Conservation (phyloP, 176 grass and related monocot genomes). For the Hsuehochloa calcarea region DNA sequence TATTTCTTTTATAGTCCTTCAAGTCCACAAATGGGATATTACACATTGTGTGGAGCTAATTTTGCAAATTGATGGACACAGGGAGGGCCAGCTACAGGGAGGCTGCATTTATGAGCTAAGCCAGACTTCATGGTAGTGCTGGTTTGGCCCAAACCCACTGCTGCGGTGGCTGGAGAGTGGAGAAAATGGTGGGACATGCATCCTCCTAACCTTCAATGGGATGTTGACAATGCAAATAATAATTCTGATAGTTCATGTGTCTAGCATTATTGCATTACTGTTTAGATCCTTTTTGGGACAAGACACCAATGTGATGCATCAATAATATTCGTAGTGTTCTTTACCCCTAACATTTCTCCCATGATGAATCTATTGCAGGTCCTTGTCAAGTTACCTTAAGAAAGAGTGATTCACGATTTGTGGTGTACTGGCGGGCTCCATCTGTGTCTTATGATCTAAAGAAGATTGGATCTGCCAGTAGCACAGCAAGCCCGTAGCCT, state of each 20-base stretch:
- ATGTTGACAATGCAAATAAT: slow-evolving; percentile 21
- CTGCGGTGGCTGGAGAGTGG: not conserved
- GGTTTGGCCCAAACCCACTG: slow-evolving; percentile 27
- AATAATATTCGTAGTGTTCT: slow-evolving; percentile 15
- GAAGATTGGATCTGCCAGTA: not conserved
- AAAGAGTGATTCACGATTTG: not conserved
- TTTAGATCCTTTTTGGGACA: not conserved
- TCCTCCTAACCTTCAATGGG: not conserved
- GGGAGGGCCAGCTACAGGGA: not conserved
- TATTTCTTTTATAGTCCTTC: too few relatives aligned
- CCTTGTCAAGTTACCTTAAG: not conserved
- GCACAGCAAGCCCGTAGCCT: not conserved
- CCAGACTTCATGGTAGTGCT: not conserved
- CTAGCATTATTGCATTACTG: not conserved
- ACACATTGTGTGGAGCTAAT: not conserved
- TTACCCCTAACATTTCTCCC: not conserved
- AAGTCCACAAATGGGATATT: too few relatives aligned
- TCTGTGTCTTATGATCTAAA: not conserved
- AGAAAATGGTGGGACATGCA: slow-evolving; percentile 9
- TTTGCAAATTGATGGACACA: not conserved
- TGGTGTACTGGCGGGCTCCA: not conserved
- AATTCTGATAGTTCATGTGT: not conserved
- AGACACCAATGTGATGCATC: not conserved
- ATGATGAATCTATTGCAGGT: not conserved
- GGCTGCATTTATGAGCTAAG: not conserved